Evolutionary conservation across 208 protist species (phyloP).

Genomic region (Leptomonas pyrrhocoris): DNA sequence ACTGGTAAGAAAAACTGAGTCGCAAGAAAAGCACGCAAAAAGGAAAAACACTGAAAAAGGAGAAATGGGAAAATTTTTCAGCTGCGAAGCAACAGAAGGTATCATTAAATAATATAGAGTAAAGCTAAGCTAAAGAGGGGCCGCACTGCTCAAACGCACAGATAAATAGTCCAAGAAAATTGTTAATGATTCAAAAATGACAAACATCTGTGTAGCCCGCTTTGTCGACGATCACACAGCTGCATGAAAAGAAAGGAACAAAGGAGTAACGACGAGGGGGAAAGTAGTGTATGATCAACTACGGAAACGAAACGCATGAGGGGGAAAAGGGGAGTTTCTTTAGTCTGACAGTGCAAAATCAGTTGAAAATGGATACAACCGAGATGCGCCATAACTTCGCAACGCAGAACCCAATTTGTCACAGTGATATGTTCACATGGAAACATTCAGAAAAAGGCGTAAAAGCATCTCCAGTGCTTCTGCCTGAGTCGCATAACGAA

Average conservation of each 20-base stretch:
- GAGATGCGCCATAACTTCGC: no score
- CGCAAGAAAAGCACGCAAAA: constrained; percentile 1
- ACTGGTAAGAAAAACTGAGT: background rate
- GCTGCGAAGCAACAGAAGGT: constrained; percentile 1
- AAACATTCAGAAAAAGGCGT: no score
- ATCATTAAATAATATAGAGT: background rate
- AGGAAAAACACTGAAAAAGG: constrained; percentile 5
- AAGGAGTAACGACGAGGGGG: background rate
- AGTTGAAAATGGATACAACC: no score
- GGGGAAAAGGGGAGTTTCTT: background rate
- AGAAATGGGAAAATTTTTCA: background rate
- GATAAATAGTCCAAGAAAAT: background rate
- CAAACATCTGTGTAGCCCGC: background rate
- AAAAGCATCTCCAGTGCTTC: no score
- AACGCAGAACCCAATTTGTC: no score
- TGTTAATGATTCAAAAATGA: constrained; percentile 7
- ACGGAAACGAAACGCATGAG: background rate
- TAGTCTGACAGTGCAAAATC: no score
- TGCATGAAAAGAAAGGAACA: constrained; percentile 9
- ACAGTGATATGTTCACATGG: no score
- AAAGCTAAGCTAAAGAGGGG: background rate
- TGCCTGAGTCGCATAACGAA: no score
- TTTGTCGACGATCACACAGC: background rate
- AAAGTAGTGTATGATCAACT: background rate
- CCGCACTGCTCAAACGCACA: background rate